A percentile compares a stretch with the other conserved stretches of the same genome.
Evolutionary conservation across 768 basidiomycete genomes (phyloP).

Genomic region (Naganishia antarctica): DNA sequence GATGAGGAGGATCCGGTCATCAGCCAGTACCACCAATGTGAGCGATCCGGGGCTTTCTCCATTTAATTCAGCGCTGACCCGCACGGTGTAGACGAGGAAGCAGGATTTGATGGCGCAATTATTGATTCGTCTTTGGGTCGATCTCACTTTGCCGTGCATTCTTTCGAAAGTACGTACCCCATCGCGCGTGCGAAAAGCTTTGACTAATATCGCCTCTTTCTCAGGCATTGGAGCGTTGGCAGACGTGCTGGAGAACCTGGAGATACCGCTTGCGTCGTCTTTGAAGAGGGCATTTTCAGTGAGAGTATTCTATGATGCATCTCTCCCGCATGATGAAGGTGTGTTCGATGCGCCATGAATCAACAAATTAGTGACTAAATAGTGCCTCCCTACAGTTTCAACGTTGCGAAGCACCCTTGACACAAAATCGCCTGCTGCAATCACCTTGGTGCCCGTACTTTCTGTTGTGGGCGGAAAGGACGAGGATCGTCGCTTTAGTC

Average conservation of each 20-base stretch:
- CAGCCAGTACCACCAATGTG: slow-evolving; percentile 2
- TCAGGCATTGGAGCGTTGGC: slow-evolving; percentile 3
- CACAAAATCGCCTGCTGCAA: neutral
- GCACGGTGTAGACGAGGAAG: neutral
- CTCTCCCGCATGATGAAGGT: neutral
- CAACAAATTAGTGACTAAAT: too few relatives aligned
- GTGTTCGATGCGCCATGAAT: neutral
- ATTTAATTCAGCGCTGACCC: neutral
- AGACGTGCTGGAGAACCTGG: slow-evolving; percentile 3
- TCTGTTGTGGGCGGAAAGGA: neutral
- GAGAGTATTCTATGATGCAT: slow-evolving; percentile 6
- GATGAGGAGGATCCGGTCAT: slow-evolving; percentile 8
- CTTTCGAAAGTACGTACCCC: neutral
- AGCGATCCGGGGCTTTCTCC: neutral
- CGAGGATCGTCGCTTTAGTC: neutral
- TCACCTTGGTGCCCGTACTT: slow-evolving; percentile 4
- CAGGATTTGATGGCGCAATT: neutral
- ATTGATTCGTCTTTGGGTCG: slow-evolving; percentile 9
- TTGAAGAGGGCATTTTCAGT: slow-evolving; percentile 6
- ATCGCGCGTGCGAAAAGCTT: neutral
- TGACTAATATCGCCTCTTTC: too few relatives aligned
- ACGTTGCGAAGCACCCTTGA: neutral
- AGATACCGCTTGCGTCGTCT: neutral
- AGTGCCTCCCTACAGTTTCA: neutral
- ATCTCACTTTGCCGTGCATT: slow-evolving; percentile 20